A percentile compares a stretch with the other conserved stretches of the same genome.
Evolutionary conservation across 2,329 filamentous ascomycete species (phyloP).

Genomic region (Aspergillus hortae): DNA sequence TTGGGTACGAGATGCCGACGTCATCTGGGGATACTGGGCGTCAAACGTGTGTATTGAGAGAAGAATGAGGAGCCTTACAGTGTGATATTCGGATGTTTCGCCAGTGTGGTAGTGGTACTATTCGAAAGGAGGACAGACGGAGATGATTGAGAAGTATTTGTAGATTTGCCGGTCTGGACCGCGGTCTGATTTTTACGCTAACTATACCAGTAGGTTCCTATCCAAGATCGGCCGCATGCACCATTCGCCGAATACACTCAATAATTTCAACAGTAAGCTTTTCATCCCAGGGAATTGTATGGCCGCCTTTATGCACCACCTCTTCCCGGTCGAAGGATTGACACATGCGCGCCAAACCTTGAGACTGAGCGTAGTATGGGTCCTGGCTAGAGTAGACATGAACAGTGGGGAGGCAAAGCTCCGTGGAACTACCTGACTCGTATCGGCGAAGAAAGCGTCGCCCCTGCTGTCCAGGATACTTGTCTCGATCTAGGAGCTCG

Average conservation of each 20-base stretch:
- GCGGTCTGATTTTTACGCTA: background rate
- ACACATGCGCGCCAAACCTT: background rate
- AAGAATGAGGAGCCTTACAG: too few species aligned
- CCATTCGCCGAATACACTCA: background rate
- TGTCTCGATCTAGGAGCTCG: background rate
- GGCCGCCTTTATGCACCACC: background rate
- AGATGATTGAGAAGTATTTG: too few species aligned
- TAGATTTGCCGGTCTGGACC: too few species aligned
- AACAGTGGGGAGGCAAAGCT: background rate
- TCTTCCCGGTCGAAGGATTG: conserved; percentile 2
- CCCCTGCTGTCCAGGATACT: background rate
- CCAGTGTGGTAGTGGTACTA: too few species aligned
- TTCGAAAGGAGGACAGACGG: too few species aligned
- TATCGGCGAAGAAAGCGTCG: background rate
- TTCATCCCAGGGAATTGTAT: conserved; percentile 1
- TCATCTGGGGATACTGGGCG: background rate
- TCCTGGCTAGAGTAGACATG: background rate
- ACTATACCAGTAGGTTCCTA: background rate
- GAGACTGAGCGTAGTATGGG: background rate
- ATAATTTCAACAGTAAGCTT: background rate
- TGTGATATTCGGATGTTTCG: too few species aligned
- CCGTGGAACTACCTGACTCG: background rate
- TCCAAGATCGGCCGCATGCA: background rate
- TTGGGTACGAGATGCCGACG: background rate
- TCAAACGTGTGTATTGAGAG: too few species aligned